A percentile compares a stretch with the other conserved stretches of the same genome.
Conservation (phyloP, 2,329 filamentous ascomycete genomes). For the Aspergillus flavus region DNA sequence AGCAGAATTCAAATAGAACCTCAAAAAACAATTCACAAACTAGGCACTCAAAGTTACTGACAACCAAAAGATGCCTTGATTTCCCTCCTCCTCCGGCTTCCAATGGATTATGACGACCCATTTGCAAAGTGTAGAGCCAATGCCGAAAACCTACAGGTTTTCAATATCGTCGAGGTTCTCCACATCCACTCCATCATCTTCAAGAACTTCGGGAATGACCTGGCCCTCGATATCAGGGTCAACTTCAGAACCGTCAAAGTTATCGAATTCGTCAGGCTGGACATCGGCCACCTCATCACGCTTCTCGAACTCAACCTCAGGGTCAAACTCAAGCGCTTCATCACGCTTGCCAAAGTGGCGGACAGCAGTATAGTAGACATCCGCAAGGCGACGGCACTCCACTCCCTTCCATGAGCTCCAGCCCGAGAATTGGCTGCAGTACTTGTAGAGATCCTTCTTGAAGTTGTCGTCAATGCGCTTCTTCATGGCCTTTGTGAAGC, state of each 20-base stretch:
- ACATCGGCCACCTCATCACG: background rate
- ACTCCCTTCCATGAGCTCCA: background rate
- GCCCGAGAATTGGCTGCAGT: background rate
- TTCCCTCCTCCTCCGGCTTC: background rate
- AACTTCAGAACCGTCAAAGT: background rate
- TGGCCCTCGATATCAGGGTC: slow-evolving; percentile 1
- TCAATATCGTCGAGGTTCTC: background rate
- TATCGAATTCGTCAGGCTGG: background rate
- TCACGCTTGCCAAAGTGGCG: background rate
- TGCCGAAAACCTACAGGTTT: background rate
- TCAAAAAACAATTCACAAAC: background rate
- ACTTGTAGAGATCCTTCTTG: background rate
- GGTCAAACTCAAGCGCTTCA: background rate
- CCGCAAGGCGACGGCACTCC: background rate
- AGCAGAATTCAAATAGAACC: too few species aligned
- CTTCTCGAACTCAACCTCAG: background rate
- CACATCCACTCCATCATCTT: background rate
- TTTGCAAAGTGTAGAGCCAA: background rate
- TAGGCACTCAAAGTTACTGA: background rate
- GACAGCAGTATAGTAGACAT: background rate
- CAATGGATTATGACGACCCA: background rate
- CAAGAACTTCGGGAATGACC: background rate
- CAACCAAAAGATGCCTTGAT: background rate
- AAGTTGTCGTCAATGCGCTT: slow-evolving; percentile 1
- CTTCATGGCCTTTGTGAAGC: background rate